Evolutionary conservation across 768 basidiomycete species (phyloP), one percentile per base, ranked within the genome.

Genomic region (Termitomyces sp.): DNA sequence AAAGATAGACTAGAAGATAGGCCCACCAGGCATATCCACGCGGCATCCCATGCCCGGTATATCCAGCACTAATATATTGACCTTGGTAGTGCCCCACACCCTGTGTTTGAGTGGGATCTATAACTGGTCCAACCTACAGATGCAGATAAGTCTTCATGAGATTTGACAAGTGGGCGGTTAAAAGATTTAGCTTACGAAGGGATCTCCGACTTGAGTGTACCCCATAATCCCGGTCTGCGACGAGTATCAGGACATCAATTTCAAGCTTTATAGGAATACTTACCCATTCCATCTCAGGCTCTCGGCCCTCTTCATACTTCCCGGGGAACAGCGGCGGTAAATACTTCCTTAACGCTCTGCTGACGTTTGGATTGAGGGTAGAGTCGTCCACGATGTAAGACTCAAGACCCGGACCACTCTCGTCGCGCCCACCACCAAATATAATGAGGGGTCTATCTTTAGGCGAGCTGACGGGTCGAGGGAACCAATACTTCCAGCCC

Each of bases 201-300:
- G 91, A 68, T 88, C 86, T 0, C 76, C 75, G 0, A 74, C 74
- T 57, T 74, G 76, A 0, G 91, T 89, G 65, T 76, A 90, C 0
- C 85, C 92, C 90, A 92, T 92, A 48, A 94, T 91, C 0, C 92
- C 93, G 0, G 88, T 91, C 92, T 92, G 65, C 49, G 15, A 32
- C 29, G 59, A 46, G 32, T 15, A 57, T 60, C 25, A 65, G n/a
- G 8, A 31, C 1, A 37, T 1, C 9, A n/a, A 11, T 38, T 17
- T 45, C 45, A 9, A 53, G 25, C 20, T 29, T 53, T 8, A 11
- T 5, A 51, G 31, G 10, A 34, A 45, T 59, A 73, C 82, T 47
- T 54, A 90, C 91, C 92, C 93, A 95, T 79, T 94, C 90, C 81
- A 86, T 84, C 70, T 91, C 89, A 6, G 86, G 85, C 55, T 83